Evolutionary conservation across 2,329 filamentous ascomycete genomes (phyloP).

Genomic region (Colletotrichum navitas): DNA sequence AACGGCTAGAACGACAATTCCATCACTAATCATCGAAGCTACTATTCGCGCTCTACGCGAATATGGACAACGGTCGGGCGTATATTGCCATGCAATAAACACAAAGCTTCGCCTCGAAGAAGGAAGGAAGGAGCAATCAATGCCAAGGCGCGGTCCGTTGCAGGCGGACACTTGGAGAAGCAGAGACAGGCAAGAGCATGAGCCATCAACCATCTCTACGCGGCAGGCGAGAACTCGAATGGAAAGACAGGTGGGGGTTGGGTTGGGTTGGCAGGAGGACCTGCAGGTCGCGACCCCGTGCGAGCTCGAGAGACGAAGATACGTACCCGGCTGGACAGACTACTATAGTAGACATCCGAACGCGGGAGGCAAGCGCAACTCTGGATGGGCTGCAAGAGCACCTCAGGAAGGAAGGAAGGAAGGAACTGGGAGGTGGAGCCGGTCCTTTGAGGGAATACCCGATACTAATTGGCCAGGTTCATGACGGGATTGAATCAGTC

Average conservation of each 20-base stretch:
- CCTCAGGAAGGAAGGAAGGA: constrained; percentile 26
- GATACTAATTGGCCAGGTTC: constrained; percentile 22
- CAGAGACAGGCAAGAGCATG: background rate
- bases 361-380: constrained; percentile 11
- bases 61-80: background rate
- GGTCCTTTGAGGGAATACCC: background rate
- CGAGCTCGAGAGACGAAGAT: background rate
- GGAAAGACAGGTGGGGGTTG: background rate
- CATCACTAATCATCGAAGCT: background rate
- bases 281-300: background rate
- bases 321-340: constrained; percentile 31
- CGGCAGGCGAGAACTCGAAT: background rate
- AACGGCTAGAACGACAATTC: background rate
- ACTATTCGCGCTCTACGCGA: background rate
- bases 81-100: background rate
- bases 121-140: background rate
- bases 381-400: constrained; percentile 4
- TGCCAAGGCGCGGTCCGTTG: background rate
- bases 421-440: constrained; percentile 39
- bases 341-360: background rate
- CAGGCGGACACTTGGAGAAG: background rate
- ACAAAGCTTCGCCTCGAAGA: background rate
- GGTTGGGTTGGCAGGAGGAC: constrained; percentile 14
- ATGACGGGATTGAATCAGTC: constrained; percentile 38
- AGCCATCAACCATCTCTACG: background rate